These are phyloP conservation scores for Salvia miltiorrhiza DNA, from an alignment of 257 asterid genomes.

Conservation along the genomic window DNA sequence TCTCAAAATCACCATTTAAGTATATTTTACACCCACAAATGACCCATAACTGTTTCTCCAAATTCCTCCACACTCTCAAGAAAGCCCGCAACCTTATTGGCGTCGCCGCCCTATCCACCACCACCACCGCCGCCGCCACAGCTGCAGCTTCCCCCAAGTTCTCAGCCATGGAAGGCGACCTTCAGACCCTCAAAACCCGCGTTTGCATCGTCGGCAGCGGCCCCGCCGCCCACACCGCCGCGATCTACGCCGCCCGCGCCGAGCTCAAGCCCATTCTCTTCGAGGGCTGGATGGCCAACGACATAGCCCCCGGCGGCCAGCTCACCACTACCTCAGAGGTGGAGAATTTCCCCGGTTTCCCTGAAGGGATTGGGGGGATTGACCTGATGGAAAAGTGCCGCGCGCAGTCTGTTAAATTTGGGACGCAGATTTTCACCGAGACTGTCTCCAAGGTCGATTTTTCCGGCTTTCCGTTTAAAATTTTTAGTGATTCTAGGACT, in stretches of 20 bases:
- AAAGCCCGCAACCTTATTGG: constrained; percentile 49
- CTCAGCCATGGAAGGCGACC: constrained; percentile 55
- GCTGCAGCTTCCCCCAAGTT: constrained; percentile 26
- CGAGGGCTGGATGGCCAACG: constrained; percentile 99
- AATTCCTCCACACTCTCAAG: constrained; percentile 30
- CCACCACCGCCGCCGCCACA: constrained; percentile 22
- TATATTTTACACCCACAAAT: constrained; percentile 15
- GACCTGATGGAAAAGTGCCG: constrained; percentile 75
- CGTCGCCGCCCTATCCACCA: constrained; percentile 39
- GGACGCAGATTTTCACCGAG: constrained; percentile 67
- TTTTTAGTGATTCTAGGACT: constrained; percentile 48
- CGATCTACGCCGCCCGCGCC: constrained; percentile 90
- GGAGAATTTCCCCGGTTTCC: constrained; percentile 94
- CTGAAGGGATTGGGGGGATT: constrained; percentile 68
- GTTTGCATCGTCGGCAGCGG: constrained; percentile 93
- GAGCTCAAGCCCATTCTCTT: constrained; percentile 87
- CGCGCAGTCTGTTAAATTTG: constrained; percentile 60
- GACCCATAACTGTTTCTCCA: constrained; percentile 38
- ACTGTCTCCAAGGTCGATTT: constrained; percentile 75
- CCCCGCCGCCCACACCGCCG: constrained; percentile 99
- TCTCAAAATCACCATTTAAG: not conserved
- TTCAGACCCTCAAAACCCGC: constrained; percentile 56
- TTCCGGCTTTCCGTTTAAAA: constrained; percentile 50
- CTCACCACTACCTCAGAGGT: constrained; percentile 94
- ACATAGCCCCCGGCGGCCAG: constrained; percentile 95